Evolutionary conservation across 169 alveolate genomes (phyloP), one percentile per base, ranked within the genome.

Genomic region (Cryptosporidium sp.): DNA sequence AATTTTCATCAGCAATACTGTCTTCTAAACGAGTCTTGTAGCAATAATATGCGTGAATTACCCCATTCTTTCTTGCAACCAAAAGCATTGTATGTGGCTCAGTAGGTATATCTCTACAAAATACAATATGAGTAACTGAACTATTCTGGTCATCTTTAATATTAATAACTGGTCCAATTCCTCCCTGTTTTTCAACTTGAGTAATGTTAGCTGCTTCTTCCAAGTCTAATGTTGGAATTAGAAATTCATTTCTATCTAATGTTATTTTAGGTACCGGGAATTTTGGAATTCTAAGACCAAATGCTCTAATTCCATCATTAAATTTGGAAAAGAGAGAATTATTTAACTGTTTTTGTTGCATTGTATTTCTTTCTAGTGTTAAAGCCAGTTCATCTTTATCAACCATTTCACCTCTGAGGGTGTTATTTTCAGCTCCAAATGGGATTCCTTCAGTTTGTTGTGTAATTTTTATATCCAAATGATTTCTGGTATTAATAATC

Each of bases 51-150:
- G 95, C 91, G 58, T 94, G 93, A 10, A 95, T 93, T 12, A 93
- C 26, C 2, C 97, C 97, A 39, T 94, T 94, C 56, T 95, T 92
- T 33, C 96, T 92, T 7, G 96, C 97, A 35, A 94, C 97, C n/a
- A 96, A 94, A 39, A 95, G 87, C 91, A 95, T 69, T 2, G 94
- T 86, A 89, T 93, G 92, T 52, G 87, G 91, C 62, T 94, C 96
- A 51, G 89, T 65, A 9, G 94, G 91, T 16, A 85, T 67, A 84
- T 95, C 96, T 21, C 94, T 93, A 4, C 97, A 93, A 21, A 95
- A 92, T n/a, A 92, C 93, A 23, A 95, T 68, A 85, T 94, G 95
- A 3, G 97, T 95, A 44, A 92, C 95, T 3, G 95, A 94, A 14
- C 93, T 85, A 42, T 84, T 86, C 91, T 93, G 93, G 35, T 80